Percentiles rank a stretch among this genome's conserved stretches.
phyloP scores from a whole-genome alignment of 1,284 basidiomycete species.

The Uromyces viciae-fabae region DNA sequence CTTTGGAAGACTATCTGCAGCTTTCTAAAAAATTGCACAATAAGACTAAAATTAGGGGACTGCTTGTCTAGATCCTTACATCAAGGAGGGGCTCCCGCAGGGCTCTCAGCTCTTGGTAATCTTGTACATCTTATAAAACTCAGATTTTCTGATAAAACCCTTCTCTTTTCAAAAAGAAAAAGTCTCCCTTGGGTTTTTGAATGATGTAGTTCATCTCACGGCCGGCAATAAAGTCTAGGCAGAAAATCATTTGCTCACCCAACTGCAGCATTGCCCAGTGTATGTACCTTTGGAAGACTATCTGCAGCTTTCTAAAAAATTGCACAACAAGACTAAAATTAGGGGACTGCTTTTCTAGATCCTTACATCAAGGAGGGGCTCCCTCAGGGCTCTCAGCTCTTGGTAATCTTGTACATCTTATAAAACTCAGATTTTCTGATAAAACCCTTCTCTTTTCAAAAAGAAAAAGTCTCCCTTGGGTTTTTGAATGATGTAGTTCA shows the following conservation, averaged over 20 bases:
- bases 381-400: constrained; percentile 7
- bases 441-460: background rate
- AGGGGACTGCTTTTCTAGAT: background rate
- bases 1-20: background rate
- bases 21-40: background rate
- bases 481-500: background rate
- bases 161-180: background rate
- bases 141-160: background rate
- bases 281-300: background rate
- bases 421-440: constrained; percentile 6
- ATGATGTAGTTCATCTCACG: background rate
- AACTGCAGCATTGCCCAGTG: background rate
- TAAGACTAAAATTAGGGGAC: background rate
- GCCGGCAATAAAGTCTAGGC: background rate
- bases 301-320: background rate
- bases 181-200: background rate
- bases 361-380: background rate
- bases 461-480: background rate
- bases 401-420: constrained; percentile 2
- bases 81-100: background rate
- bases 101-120: background rate
- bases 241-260: background rate
- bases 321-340: background rate
- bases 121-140: constrained; percentile 22
- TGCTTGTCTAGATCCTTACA: background rate